These are phyloP conservation scores for Mortierella alpina DNA, from an alignment of 192 early-diverging fungal species.

Conservation along the genomic window DNA sequence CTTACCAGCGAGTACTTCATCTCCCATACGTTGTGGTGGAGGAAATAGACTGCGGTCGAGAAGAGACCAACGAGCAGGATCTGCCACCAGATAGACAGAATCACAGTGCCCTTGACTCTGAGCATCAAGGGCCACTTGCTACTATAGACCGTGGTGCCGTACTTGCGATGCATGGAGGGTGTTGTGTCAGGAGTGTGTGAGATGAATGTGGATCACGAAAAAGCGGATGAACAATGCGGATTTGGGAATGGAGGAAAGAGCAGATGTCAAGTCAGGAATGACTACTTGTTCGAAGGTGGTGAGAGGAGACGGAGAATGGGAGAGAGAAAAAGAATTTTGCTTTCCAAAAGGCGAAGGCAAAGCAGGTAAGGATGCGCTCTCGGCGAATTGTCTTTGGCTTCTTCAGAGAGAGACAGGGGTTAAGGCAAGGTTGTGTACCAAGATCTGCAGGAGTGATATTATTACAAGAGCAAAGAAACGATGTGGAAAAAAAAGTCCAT, in stretches of 20 bases:
- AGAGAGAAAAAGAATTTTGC: too few species aligned
- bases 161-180: slow-evolving; percentile 20
- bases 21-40: slow-evolving; percentile 30
- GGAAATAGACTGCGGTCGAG: slow-evolving; percentile 23
- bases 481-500: too few species aligned
- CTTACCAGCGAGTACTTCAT: slow-evolving; percentile 46
- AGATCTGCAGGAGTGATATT: too few species aligned
- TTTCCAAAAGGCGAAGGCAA: too few species aligned
- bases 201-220: neutral
- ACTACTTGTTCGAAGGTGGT: neutral
- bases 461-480: too few species aligned
- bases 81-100: slow-evolving; percentile 45
- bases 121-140: slow-evolving; percentile 51
- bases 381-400: too few species aligned
- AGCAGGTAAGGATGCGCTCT: too few species aligned
- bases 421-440: too few species aligned
- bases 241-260: too few species aligned
- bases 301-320: neutral
- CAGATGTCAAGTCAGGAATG: neutral
- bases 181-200: neutral
- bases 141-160: slow-evolving; percentile 32
- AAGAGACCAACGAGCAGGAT: slow-evolving; percentile 22
- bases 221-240: neutral
- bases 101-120: slow-evolving; percentile 47
- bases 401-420: too few species aligned